Base-by-base conservation (phyloP, 176 grass and related monocot genomes). In the Triticum timopheevii region DNA sequence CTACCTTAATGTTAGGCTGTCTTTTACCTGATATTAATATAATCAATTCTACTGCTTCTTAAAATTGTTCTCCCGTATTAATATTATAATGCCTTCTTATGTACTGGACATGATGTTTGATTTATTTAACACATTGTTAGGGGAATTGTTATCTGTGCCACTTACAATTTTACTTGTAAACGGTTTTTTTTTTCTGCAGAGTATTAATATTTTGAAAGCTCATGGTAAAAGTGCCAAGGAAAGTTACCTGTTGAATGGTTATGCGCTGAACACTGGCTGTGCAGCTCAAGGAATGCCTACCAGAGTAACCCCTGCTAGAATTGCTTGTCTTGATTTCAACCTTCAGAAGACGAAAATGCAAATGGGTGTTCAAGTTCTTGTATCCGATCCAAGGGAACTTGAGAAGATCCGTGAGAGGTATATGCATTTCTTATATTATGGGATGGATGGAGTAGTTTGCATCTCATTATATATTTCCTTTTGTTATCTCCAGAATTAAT, bases 271-370 rank as follows among this genome's bases (percentile, higher is more conserved):
- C 90, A 89, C 91, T 6, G 93, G 95, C 33, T 87, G 93, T 82
- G 91, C 95, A 58, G 93, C 95, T 85, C 95, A 98, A 90, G 95
- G 93, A 63, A 98, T 98, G 95, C 91, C 95, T 74, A 95, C 89
- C 69, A 91, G 80, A 90, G 89, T 98, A 40, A 64, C 89, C 65
- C 85, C 91, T 36, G 95, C 95, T n/a, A 95, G 79, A 84, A 93
- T 98, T 92, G 95, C 87, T 24, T 98, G 95, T 82, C 87, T 98
- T 69, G 95, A 95, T 76, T 98, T 98, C 80, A 98, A 98, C 64
- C 95, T 98, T 79, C 93, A 95, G 72, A 98, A 98, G 83, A 98
- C 93, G 83, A 98, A 98, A 72, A 93, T 98, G 95, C 93, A 98
- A 74, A 82, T 98, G 84, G 95, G 95, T 66, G 86, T 98, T 87